Evolutionary conservation across 2,329 filamentous ascomycete genomes (phyloP).

Genomic region (Xylariaceae sp.): DNA sequence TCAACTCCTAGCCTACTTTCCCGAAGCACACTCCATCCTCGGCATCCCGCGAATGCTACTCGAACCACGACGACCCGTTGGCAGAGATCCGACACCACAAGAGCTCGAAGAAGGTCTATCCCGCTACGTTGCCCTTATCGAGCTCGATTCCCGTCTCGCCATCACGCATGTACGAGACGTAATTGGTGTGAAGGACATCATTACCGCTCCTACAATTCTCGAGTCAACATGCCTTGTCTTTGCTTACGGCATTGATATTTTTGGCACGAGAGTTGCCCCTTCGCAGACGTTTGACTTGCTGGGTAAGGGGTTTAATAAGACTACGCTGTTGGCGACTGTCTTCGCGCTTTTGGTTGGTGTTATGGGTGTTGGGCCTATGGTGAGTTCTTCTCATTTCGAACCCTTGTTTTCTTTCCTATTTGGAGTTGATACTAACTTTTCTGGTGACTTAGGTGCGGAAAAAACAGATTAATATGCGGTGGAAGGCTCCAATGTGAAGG

Average conservation of each 20-base stretch:
- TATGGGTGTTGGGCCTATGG: constrained; percentile 75
- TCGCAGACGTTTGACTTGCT: constrained; percentile 89
- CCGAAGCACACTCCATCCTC: constrained; percentile 68
- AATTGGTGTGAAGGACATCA: constrained; percentile 66
- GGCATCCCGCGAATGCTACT: constrained; percentile 75
- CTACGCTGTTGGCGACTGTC: constrained; percentile 80
- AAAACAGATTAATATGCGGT: constrained; percentile 46
- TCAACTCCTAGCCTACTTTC: constrained; percentile 74
- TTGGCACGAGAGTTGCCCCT: constrained; percentile 80
- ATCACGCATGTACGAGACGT: constrained; percentile 82
- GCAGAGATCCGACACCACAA: constrained; percentile 72
- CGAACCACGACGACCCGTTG: constrained; percentile 82
- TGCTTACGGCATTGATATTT: constrained; percentile 84
- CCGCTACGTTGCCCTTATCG: constrained; percentile 70
- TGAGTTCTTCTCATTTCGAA: constrained; percentile 45
- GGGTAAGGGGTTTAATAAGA: constrained; percentile 89
- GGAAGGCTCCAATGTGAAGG: constrained; percentile 24
- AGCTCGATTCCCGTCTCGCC: constrained; percentile 77
- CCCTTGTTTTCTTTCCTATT: constrained; percentile 3
- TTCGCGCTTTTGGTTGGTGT: constrained; percentile 75
- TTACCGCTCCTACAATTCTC: constrained; percentile 72
- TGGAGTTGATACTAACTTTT: background rate
- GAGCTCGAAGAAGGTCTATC: constrained; percentile 82
- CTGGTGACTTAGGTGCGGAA: constrained; percentile 37
- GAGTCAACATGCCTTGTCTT: constrained; percentile 92